Evolutionary conservation across 441 rosid species (phyloP).

Genomic region (Corymbia calophylla): DNA sequence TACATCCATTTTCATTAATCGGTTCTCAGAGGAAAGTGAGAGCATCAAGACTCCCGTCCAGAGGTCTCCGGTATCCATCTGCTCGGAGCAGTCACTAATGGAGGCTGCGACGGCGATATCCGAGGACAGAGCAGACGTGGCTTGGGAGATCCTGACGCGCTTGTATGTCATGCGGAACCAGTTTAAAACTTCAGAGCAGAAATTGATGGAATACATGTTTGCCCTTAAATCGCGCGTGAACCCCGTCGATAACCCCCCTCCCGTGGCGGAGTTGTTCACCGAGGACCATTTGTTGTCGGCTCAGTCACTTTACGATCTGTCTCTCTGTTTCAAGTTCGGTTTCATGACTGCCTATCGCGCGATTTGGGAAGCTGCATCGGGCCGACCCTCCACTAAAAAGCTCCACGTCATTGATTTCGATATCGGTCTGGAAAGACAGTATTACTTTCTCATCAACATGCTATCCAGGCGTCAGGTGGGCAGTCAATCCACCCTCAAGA

Average conservation of each 20-base stretch:
- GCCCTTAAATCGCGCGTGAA: slow-evolving; percentile 56
- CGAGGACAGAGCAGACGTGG: slow-evolving; percentile 49
- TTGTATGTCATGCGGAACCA: slow-evolving; percentile 40
- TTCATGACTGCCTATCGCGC: slow-evolving; percentile 79
- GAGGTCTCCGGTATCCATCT: background rate
- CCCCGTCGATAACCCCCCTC: slow-evolving; percentile 32
- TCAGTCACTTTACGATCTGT: slow-evolving; percentile 48
- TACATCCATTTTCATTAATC: no score
- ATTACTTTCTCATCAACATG: slow-evolving; percentile 15
- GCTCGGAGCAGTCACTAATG: slow-evolving; percentile 41
- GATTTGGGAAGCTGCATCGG: slow-evolving; percentile 47
- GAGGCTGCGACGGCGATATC: slow-evolving; percentile 71
- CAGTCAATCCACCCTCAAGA: slow-evolving; percentile 31
- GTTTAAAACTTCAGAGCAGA: slow-evolving; percentile 64
- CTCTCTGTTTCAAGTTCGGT: slow-evolving; percentile 70
- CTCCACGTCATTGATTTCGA: slow-evolving; percentile 81
- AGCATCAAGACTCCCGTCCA: no score
- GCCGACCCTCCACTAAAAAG: slow-evolving; percentile 17
- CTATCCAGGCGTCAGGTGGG: slow-evolving; percentile 35
- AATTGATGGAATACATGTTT: slow-evolving; percentile 47
- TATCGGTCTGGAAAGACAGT: slow-evolving; percentile 68
- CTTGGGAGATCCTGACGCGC: slow-evolving; percentile 52
- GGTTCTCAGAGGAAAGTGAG: slow-evolving; percentile 14
- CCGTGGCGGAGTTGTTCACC: slow-evolving; percentile 48
- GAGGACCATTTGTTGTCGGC: slow-evolving; percentile 45